A percentile compares a stretch with the other conserved stretches of the same genome.
Conservation (phyloP, 2,329 filamentous ascomycete genomes). For the Macroventuria anomochaeta region DNA sequence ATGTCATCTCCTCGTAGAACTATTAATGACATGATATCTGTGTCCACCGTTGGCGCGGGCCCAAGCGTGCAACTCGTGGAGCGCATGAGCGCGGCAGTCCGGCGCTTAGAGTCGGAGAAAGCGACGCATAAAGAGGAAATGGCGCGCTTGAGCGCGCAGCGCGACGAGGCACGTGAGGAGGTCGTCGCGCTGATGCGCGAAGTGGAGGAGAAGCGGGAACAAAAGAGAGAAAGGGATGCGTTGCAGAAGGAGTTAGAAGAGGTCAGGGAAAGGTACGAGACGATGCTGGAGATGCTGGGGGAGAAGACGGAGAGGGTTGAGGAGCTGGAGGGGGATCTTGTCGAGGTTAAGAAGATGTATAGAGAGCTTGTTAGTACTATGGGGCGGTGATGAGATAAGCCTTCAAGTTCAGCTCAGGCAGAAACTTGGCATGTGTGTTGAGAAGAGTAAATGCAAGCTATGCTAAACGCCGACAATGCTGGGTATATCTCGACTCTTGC, state of each 20-base stretch:
- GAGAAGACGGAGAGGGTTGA: constrained; percentile 97
- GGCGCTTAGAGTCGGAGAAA: constrained; percentile 89
- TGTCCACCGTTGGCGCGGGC: constrained; percentile 87
- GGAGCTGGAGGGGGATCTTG: constrained; percentile 85
- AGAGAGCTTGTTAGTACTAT: constrained; percentile 88
- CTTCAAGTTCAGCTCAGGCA: too few relatives aligned
- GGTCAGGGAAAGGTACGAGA: constrained; percentile 81
- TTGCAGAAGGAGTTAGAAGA: constrained; percentile 72
- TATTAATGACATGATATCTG: constrained; percentile 77
- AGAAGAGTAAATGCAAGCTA: background rate
- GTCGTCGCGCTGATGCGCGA: constrained; percentile 92
- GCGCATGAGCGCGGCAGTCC: constrained; percentile 91
- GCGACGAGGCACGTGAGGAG: constrained; percentile 89
- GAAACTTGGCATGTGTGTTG: too few relatives aligned
- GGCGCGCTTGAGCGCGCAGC: constrained; percentile 76
- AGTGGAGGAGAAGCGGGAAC: constrained; percentile 71
- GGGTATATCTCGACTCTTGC: constrained; percentile 7
- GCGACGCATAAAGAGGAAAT: constrained; percentile 88
- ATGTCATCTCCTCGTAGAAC: constrained; percentile 70
- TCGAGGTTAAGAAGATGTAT: constrained; percentile 96
- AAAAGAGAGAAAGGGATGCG: constrained; percentile 65
- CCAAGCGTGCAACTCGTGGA: constrained; percentile 95
- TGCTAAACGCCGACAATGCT: constrained; percentile 14
- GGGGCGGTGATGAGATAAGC: background rate
- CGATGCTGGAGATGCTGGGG: constrained; percentile 90